These are phyloP conservation scores for Euphorbia schlechtendalii DNA, from an alignment of 441 rosid species.

Conservation along the genomic window DNA sequence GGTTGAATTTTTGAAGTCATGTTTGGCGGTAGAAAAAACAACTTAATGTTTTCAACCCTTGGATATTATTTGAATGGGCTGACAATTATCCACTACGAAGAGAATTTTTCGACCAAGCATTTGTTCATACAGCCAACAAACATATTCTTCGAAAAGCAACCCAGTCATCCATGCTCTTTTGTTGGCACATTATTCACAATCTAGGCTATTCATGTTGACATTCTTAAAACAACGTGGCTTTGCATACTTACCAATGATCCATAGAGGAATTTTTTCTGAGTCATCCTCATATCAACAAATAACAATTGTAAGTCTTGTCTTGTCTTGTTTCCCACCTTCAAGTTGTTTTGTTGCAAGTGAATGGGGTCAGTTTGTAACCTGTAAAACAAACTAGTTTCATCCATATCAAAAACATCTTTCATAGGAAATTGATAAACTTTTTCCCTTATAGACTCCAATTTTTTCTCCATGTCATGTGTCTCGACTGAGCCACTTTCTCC, in stretches of 20 bases:
- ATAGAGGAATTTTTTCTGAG: neutral
- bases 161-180: too few species aligned
- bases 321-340: neutral
- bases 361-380: too few species aligned
- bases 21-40: neutral
- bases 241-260: neutral
- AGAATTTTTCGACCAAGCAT: neutral
- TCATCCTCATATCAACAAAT: neutral
- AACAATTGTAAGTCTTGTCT: neutral
- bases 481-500: too few species aligned
- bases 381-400: too few species aligned
- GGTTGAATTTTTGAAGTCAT: constrained; percentile 2
- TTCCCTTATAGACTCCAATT: too few species aligned
- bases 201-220: neutral
- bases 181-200: neutral
- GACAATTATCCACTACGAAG: neutral
- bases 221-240: neutral
- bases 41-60: neutral
- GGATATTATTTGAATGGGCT: neutral
- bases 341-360: too few species aligned
- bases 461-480: too few species aligned
- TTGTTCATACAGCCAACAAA: neutral
- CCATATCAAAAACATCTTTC: too few species aligned
- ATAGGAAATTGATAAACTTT: too few species aligned
- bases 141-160: neutral